Percentiles rank a stretch among this genome's conserved stretches.
Conservation (phyloP, 768 basidiomycete species). For the Agaricus bisporus region DNA sequence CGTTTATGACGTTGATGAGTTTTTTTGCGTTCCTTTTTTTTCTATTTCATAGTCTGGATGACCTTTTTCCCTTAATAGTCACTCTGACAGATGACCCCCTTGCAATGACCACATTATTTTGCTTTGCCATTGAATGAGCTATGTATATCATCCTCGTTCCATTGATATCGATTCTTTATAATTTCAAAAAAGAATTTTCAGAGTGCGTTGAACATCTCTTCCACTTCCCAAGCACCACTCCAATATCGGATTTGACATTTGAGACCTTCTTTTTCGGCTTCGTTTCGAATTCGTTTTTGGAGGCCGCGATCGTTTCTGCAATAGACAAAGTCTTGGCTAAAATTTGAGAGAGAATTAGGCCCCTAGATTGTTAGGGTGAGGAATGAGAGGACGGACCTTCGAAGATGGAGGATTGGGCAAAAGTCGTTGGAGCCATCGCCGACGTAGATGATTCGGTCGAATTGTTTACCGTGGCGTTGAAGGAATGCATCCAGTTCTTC, state of each 20-base stretch:
- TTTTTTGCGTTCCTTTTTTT: not conserved
- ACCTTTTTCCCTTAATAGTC: slow-evolving; percentile 1
- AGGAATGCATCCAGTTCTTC: slow-evolving; percentile 88
- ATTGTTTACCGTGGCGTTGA: slow-evolving; percentile 48
- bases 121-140: not conserved
- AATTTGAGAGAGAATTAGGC: not conserved
- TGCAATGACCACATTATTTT: slow-evolving; percentile 3
- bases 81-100: not conserved
- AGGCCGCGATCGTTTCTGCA: slow-evolving; percentile 78
- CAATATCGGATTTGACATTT: slow-evolving; percentile 75
- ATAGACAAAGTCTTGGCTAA: slow-evolving; percentile 76
- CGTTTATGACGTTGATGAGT: not conserved
- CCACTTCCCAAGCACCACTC: slow-evolving; percentile 95
- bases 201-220: slow-evolving; percentile 63
- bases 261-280: slow-evolving; percentile 60
- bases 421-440: slow-evolving; percentile 97
- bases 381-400: slow-evolving; percentile 40
- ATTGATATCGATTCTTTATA: slow-evolving; percentile 14
- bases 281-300: slow-evolving; percentile 67
- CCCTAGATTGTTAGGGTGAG: not conserved
- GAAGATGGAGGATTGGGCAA: slow-evolving; percentile 81
- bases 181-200: slow-evolving; percentile 14
- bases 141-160: slow-evolving; percentile 4
- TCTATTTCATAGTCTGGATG: not conserved
- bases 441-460: slow-evolving; percentile 80